A percentile compares a stretch with the other conserved stretches of the same genome.
Evolutionary conservation across 768 basidiomycete species (phyloP).

Genomic region (Lactarius quietus): DNA sequence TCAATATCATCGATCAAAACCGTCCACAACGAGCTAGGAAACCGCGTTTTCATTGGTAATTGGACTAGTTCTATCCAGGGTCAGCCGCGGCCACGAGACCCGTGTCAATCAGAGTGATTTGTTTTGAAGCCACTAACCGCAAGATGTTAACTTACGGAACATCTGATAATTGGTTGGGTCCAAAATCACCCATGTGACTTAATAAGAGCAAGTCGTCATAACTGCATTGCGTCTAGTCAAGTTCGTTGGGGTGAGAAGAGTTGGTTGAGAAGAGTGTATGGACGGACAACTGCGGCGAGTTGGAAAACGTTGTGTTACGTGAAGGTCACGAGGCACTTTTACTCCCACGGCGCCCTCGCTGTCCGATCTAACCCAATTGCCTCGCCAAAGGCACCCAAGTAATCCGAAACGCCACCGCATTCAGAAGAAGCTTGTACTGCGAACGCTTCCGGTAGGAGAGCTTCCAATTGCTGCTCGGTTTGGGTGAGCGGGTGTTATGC

Average conservation of each 20-base stretch:
- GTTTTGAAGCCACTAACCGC: background rate
- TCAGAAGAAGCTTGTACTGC: conserved; percentile 51
- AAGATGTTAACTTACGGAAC: background rate
- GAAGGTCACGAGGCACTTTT: background rate
- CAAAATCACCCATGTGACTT: background rate
- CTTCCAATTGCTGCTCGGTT: conserved; percentile 39
- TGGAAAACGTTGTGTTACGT: background rate
- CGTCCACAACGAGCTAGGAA: background rate
- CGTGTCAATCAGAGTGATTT: background rate
- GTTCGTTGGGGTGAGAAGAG: background rate
- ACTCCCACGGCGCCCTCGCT: background rate
- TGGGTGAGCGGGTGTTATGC: background rate
- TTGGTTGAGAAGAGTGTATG: too few species aligned
- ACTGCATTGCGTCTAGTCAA: background rate
- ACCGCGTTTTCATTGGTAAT: background rate
- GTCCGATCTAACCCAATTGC: background rate
- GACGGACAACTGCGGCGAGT: too few species aligned
- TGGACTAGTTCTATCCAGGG: background rate
- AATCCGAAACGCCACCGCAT: conserved; percentile 38
- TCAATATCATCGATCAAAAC: conserved; percentile 17
- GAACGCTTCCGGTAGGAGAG: conserved; percentile 55
- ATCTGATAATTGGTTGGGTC: background rate
- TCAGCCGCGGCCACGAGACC: background rate
- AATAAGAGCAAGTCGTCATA: background rate
- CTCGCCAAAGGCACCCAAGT: conserved; percentile 18